Percentiles rank a stretch among this genome's conserved stretches.
phyloP scores from a whole-genome alignment of 495 filamentous ascomycete species.

The Penicillium desertorum region DNA sequence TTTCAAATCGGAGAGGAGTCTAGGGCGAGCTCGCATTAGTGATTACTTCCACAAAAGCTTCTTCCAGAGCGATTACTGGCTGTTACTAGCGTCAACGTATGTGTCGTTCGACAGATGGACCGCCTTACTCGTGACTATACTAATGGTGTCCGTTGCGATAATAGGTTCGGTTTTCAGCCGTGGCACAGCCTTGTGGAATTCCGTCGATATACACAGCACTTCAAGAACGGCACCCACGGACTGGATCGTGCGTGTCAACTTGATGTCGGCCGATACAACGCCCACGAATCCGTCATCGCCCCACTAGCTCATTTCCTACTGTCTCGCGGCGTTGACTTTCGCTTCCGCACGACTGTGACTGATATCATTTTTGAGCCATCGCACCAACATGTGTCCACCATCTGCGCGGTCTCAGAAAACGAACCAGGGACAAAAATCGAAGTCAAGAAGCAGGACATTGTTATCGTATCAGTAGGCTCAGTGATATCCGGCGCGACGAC shows the following conservation, averaged over 20 bases:
- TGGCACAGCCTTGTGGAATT: conserved; percentile 42
- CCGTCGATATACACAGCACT: conserved; percentile 25
- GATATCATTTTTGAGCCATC: conserved; percentile 16
- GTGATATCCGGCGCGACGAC: conserved; percentile 18
- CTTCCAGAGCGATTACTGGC: conserved; percentile 44
- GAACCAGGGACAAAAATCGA: conserved; percentile 13
- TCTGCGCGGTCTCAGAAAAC: conserved; percentile 12
- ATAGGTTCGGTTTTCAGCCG: conserved; percentile 42
- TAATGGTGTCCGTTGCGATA: not conserved
- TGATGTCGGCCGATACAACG: conserved; percentile 32
- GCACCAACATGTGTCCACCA: conserved; percentile 15
- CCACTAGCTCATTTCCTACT: conserved; percentile 39
- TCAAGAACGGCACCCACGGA: conserved; percentile 21
- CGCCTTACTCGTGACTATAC: not conserved
- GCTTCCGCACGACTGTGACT: conserved; percentile 25
- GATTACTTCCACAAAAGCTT: conserved; percentile 39
- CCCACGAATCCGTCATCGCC: conserved; percentile 38
- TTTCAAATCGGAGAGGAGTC: conserved; percentile 30
- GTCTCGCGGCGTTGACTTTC: conserved; percentile 41
- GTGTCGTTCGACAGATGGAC: not conserved
- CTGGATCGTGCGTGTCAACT: conserved; percentile 28
- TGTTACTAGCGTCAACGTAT: conserved; percentile 38
- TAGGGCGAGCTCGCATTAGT: conserved; percentile 37
- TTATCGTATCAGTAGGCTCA: conserved; percentile 29
- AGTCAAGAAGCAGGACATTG: conserved; percentile 22